phyloP scores from a whole-genome alignment of 2,329 filamentous ascomycete species.

The Byssoonygena ceratinophila region DNA sequence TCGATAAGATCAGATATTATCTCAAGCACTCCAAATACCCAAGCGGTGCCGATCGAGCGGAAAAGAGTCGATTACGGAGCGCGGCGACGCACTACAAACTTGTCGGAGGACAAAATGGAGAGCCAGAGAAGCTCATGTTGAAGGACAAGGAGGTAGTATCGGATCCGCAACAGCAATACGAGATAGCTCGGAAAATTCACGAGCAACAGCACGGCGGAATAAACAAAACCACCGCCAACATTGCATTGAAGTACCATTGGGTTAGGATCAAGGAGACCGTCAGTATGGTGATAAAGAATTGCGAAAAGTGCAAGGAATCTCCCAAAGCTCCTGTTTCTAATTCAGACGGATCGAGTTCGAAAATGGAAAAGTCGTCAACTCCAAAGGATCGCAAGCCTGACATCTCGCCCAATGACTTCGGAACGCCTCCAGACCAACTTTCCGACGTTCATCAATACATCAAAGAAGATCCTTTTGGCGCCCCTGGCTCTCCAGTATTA shows the following conservation, averaged over 20 bases:
- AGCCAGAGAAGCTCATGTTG: slow-evolving; percentile 71
- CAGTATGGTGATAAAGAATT: slow-evolving; percentile 86
- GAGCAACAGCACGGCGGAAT: slow-evolving; percentile 73
- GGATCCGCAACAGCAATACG: slow-evolving; percentile 79
- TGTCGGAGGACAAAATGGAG: slow-evolving; percentile 40
- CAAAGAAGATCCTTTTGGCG: slow-evolving; percentile 26
- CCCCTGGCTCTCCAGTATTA: background rate
- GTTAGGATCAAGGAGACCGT: slow-evolving; percentile 97
- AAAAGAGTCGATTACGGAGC: slow-evolving; percentile 87
- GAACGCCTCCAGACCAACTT: slow-evolving; percentile 16
- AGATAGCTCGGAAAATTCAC: slow-evolving; percentile 72
- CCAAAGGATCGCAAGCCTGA: slow-evolving; percentile 13
- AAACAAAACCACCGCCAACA: slow-evolving; percentile 93
- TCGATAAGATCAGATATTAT: slow-evolving; percentile 98
- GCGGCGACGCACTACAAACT: slow-evolving; percentile 94
- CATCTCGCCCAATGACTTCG: slow-evolving; percentile 14
- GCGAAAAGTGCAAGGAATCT: slow-evolving; percentile 74
- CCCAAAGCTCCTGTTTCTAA: slow-evolving; percentile 44
- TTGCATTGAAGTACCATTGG: slow-evolving; percentile 94
- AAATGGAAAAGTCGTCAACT: slow-evolving; percentile 16
- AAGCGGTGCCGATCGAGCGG: slow-evolving; percentile 80
- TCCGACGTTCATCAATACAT: slow-evolving; percentile 16
- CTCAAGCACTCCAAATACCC: slow-evolving; percentile 91
- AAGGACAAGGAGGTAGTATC: slow-evolving; percentile 96
- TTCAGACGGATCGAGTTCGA: slow-evolving; percentile 16